Evolutionary conservation across 1,284 basidiomycete genomes (phyloP), one percentile per base, ranked within the genome.

Genomic region (Leccinum variabile): DNA sequence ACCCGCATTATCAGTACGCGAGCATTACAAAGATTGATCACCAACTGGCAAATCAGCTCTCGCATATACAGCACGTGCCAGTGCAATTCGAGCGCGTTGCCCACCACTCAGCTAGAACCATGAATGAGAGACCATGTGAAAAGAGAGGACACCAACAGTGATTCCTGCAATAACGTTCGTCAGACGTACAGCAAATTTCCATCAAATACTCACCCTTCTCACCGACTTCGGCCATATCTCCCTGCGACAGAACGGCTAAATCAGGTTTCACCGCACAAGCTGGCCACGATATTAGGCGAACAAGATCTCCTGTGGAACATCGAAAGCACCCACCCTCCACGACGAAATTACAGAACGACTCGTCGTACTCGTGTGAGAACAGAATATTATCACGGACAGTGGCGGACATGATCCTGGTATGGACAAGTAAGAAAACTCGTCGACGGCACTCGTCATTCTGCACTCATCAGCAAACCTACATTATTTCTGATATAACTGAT

Each of bases 221-320:
- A 9, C 91, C 91, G 8, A 93, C 88, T 69, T 91, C 88, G 0
- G 91, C 92, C 77, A 84, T 75, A 70, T 93, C 89, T 0, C 90
- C 91, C 16, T 89, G 74, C 0, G 84, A 77, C 25, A 98, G 80
- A 18, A 97, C 79, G 0, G 84, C 86, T 11, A 98, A 75, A 76
- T 98, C 96, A 22, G 87, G 87, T 16, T 84, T 81, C 14, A 98
- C 82, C 0, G 95, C 95, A 72, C 96, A 98, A 8, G 95, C 95
- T 86, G 62, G 5, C n/a, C 35, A 54, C 13, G 0, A 25, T 5
- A 32, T 9, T 63, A 14, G 63, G 54, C n/a, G 37, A 55, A 22
- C 14, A 49, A 7, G 49, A 13, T 56, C 33, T 56, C 22, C 8
- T 2, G 33, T 1, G 33, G 33, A 37, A 32, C 30, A 28, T 33